phyloP scores from a whole-genome alignment of 306 rosid species.

The Vigna trinervia region DNA sequence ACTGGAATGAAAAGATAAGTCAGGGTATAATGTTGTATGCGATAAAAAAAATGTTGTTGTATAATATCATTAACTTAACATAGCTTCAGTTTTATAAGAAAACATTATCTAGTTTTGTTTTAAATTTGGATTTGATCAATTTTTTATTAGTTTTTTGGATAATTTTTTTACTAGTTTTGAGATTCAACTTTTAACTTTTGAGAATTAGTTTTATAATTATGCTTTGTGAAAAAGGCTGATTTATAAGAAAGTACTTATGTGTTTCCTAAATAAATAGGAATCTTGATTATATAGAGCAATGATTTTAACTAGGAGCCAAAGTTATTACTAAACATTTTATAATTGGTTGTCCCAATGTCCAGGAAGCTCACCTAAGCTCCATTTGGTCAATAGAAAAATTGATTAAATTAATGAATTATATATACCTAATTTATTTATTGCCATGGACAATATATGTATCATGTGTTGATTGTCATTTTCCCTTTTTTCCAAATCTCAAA shows the following conservation, averaged over 20 bases:
- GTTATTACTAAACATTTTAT: slow-evolving; percentile 4
- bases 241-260: slow-evolving; percentile 1
- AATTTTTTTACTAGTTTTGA: too few species aligned
- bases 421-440: slow-evolving; percentile 36
- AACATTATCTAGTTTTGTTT: too few species aligned
- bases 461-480: slow-evolving; percentile 19
- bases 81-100: too few species aligned
- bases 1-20: too few species aligned
- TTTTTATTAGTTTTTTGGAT: too few species aligned
- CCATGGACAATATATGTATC: slow-evolving; percentile 25
- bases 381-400: slow-evolving; percentile 42
- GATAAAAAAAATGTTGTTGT: too few species aligned
- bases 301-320: background rate
- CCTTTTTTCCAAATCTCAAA: slow-evolving; percentile 15
- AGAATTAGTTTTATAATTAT: background rate
- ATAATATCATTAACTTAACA: too few species aligned
- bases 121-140: too few species aligned
- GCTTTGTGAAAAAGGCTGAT: background rate
- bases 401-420: slow-evolving; percentile 41
- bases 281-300: background rate
- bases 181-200: background rate
- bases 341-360: background rate
- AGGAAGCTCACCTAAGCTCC: slow-evolving; percentile 45
- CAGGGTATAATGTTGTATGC: too few species aligned
- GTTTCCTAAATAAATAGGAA: slow-evolving; percentile 18